Percentiles rank a stretch among this genome's conserved stretches.
Conservation (phyloP, 192 early-diverging fungal genomes). For the Linderina pennispora region DNA sequence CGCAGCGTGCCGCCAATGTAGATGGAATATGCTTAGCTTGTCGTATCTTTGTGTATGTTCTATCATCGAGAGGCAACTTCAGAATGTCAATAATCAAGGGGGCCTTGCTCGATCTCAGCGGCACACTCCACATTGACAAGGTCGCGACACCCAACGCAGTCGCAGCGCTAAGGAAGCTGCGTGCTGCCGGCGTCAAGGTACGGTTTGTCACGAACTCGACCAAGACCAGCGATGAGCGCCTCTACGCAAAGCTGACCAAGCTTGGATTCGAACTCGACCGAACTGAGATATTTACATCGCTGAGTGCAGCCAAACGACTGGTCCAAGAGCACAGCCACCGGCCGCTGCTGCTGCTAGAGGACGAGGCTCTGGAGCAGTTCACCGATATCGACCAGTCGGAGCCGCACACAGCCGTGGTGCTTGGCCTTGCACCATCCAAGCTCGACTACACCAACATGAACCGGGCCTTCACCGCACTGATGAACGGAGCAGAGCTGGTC, state of each 20-base stretch:
- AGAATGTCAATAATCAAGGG: too few species aligned
- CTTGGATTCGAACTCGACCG: slow-evolving; percentile 64
- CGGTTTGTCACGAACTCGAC: slow-evolving; percentile 89
- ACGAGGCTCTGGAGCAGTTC: slow-evolving; percentile 69
- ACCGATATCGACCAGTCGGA: slow-evolving; percentile 43
- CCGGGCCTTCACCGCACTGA: slow-evolving; percentile 67
- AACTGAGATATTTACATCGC: slow-evolving; percentile 70
- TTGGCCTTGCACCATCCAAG: slow-evolving; percentile 69
- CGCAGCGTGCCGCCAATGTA: too few species aligned
- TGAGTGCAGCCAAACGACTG: slow-evolving; percentile 65
- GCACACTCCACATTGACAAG: slow-evolving; percentile 73
- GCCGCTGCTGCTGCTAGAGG: slow-evolving; percentile 74
- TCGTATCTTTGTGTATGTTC: too few species aligned
- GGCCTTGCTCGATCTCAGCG: slow-evolving; percentile 71
- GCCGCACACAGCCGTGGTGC: slow-evolving; percentile 71
- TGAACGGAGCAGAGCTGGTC: slow-evolving; percentile 55
- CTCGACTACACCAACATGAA: slow-evolving; percentile 56
- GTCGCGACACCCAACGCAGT: slow-evolving; percentile 58
- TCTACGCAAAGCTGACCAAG: slow-evolving; percentile 52
- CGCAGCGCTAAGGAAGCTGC: slow-evolving; percentile 58
- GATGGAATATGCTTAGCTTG: too few species aligned
- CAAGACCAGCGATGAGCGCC: slow-evolving; percentile 53
- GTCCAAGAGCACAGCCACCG: slow-evolving; percentile 48
- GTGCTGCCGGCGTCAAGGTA: slow-evolving; percentile 48
- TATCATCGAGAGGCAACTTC: too few species aligned